Evolutionary conservation across 345 rosid species (phyloP), one percentile per base, ranked within the genome.

Genomic region (Salix udensis): DNA sequence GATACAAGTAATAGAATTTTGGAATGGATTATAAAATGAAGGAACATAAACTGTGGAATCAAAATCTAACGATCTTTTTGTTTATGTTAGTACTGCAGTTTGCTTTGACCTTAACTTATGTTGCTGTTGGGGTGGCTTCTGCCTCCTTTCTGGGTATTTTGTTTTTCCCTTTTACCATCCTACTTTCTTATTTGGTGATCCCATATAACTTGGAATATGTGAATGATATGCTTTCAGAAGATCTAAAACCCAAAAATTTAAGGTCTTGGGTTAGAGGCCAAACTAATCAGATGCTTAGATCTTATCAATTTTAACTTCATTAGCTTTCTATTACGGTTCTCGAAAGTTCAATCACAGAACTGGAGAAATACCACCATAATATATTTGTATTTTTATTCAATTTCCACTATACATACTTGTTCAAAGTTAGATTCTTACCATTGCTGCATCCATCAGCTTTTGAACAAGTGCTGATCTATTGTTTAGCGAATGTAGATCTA

Each of bases 81-180:
- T 21, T 61, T 14, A 34, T 37, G 58, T 34, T 77, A 67, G 70
- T 6, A 53, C 60, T 53, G 23, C 83, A 82, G 81, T 77, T 50
- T 8, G 78, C 83, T 21, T 15, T 81, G 65, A 69, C 23, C 74
- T 65, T 85, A 37, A 31, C 80, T 62, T 85, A 82, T 18, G 78
- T 85, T 53, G 85, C 85, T 4, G 53, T 82, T 26, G 74, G 67
- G 11, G 87, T 82, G 46, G 85, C 82, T n/a, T 48, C 68, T 2
- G 78, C 73, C 12, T 83, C 87, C n/a, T 79, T 82, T 60, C 71
- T 85, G 4, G 84, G 79, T 81, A 78, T 50, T 18, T 18, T 18
- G n/a, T 18, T 50, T 50, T 50, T 14, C 55, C 8, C 21, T 16
- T 50, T 50, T 50, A 18, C 55, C 5, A 15, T 6, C n/a, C 55